These are phyloP conservation scores for Naganishia vaughanmartiniae DNA, from an alignment of 768 basidiomycete genomes.

Conservation along the genomic window DNA sequence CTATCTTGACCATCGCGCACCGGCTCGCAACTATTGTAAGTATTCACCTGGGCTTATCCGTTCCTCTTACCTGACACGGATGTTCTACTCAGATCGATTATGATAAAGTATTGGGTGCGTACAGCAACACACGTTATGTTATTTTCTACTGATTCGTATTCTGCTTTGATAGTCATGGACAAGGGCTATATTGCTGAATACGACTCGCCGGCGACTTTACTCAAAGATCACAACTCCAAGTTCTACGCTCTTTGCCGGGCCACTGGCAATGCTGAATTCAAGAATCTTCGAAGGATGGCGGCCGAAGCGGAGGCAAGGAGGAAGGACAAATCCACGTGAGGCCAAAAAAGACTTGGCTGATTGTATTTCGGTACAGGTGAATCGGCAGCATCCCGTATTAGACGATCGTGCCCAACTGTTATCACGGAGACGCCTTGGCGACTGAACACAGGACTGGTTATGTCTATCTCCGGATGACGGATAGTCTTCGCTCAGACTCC, in stretches of 20 bases:
- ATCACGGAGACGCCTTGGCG: no score
- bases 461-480: no score
- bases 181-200: conserved; percentile 76
- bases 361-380: no score
- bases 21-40: conserved; percentile 69
- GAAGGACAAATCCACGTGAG: background rate
- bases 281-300: conserved; percentile 44
- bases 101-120: conserved; percentile 56
- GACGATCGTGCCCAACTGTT: no score
- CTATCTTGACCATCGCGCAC: conserved; percentile 80
- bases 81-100: conserved; percentile 65
- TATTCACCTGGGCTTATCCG: conserved; percentile 24
- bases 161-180: conserved; percentile 55
- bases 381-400: no score
- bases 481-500: no score
- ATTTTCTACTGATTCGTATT: conserved; percentile 16
- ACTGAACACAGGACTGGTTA: no score
- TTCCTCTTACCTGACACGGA: conserved; percentile 56
- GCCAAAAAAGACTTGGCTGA: background rate
- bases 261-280: conserved; percentile 49
- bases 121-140: background rate
- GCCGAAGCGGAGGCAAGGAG: conserved; percentile 38
- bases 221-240: conserved; percentile 45
- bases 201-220: conserved; percentile 51
- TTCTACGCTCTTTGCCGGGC: conserved; percentile 51